These are phyloP conservation scores for Toxoplasma gondii DNA, from an alignment of 169 alveolate genomes.

Conservation along the genomic window DNA sequence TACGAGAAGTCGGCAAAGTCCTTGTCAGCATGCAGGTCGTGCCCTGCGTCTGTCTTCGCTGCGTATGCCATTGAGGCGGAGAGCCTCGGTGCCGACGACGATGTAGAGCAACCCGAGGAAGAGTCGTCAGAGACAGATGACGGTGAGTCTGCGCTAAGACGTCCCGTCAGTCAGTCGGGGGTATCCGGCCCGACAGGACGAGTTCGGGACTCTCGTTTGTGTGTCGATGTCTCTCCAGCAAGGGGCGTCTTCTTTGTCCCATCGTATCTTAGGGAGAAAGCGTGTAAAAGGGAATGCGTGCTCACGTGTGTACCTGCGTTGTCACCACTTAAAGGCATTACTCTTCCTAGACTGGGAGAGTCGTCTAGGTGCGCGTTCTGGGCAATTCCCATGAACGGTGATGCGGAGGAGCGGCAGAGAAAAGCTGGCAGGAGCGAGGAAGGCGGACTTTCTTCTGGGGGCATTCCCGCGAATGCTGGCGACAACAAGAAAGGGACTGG, in stretches of 20 bases:
- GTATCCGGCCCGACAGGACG: background rate
- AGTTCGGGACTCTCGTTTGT: background rate
- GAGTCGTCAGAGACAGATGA: too few relatives aligned
- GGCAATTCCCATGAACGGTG: too few relatives aligned
- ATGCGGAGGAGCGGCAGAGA: too few relatives aligned
- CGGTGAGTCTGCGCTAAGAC: too few relatives aligned
- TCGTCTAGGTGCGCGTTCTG: too few relatives aligned
- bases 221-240: background rate
- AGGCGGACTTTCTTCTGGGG: too few relatives aligned
- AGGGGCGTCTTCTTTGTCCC: background rate
- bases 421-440: too few relatives aligned
- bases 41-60: background rate
- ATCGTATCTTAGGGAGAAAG: background rate
- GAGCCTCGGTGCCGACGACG: background rate
- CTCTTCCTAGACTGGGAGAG: too few relatives aligned
- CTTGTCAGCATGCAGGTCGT: background rate
- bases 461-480: too few relatives aligned
- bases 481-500: too few relatives aligned
- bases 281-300: background rate
- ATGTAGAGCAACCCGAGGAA: background rate
- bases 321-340: too few relatives aligned
- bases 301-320: background rate
- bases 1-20: background rate
- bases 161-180: background rate
- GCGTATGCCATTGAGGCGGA: background rate